A percentile compares a stretch with the other conserved stretches of the same genome.
Evolutionary conservation across 2,329 filamentous ascomycete genomes (phyloP).

Genomic region (Fusarium lyarnte): DNA sequence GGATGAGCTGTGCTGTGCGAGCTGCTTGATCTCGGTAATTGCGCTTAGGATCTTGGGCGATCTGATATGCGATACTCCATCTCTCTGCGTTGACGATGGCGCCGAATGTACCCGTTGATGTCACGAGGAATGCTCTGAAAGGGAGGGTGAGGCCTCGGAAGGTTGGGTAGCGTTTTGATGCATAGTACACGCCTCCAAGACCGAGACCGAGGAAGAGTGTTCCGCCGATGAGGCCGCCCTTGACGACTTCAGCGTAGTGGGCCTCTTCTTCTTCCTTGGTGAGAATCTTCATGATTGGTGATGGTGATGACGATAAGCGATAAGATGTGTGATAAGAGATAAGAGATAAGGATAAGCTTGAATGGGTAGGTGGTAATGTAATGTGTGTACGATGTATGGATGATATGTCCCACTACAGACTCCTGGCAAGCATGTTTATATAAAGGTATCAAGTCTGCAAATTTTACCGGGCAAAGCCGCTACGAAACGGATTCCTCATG

Average conservation of each 20-base stretch:
- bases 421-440: conserved; percentile 19
- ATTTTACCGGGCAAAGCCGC: conserved; percentile 18
- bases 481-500: conserved; percentile 6
- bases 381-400: conserved; percentile 3
- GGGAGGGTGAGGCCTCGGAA: conserved; percentile 87
- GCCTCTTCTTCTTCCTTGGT: conserved; percentile 90
- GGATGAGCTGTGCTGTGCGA: conserved; percentile 63
- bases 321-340: not conserved
- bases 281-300: conserved; percentile 87
- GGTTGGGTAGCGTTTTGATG: conserved; percentile 75
- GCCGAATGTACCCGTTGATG: conserved; percentile 82
- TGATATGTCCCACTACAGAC: not conserved
- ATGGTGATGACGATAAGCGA: conserved; percentile 6
- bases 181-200: conserved; percentile 70
- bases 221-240: conserved; percentile 81
- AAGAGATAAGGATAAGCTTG: conserved; percentile 1
- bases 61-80: conserved; percentile 70
- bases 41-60: conserved; percentile 71
- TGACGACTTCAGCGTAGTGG: conserved; percentile 84
- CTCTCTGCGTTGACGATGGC: conserved; percentile 91
- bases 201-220: conserved; percentile 73
- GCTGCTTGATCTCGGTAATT: conserved; percentile 72
- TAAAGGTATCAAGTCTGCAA: conserved; percentile 2
- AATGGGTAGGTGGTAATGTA: not conserved
- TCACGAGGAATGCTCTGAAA: conserved; percentile 89